Conservation (phyloP, 2,329 filamentous ascomycete species). For the Clathrospora elynae region DNA sequence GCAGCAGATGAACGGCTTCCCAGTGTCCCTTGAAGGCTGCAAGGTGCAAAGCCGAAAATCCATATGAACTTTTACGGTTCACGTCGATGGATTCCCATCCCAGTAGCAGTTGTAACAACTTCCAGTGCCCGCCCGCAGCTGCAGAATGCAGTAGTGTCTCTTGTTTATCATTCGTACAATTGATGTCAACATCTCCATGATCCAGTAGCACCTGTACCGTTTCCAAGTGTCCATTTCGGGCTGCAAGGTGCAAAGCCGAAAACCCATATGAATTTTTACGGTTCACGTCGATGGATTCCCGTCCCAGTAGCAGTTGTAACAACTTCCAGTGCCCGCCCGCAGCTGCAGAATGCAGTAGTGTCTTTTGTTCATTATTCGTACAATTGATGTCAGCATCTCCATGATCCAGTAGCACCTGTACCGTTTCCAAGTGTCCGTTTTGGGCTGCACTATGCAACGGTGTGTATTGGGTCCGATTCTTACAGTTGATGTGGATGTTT, state of each 20-base stretch:
- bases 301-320: too few relatives aligned
- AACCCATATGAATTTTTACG: too few relatives aligned
- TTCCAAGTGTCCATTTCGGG: neutral
- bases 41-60: neutral
- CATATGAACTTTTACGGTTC: too few relatives aligned
- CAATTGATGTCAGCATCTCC: neutral
- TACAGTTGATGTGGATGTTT: neutral
- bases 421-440: neutral
- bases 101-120: neutral
- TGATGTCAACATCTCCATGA: neutral
- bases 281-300: too few relatives aligned
- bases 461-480: too few relatives aligned
- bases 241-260: neutral
- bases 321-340: too few relatives aligned
- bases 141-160: neutral
- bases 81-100: too few relatives aligned
- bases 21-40: neutral
- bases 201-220: neutral
- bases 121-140: neutral
- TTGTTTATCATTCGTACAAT: fast-evolving
- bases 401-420: neutral
- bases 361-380: fast-evolving
- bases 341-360: too few relatives aligned
- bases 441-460: neutral
- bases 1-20: neutral